Base-by-base conservation (phyloP, 768 basidiomycete genomes). In the Naematelia aurantialba region DNA sequence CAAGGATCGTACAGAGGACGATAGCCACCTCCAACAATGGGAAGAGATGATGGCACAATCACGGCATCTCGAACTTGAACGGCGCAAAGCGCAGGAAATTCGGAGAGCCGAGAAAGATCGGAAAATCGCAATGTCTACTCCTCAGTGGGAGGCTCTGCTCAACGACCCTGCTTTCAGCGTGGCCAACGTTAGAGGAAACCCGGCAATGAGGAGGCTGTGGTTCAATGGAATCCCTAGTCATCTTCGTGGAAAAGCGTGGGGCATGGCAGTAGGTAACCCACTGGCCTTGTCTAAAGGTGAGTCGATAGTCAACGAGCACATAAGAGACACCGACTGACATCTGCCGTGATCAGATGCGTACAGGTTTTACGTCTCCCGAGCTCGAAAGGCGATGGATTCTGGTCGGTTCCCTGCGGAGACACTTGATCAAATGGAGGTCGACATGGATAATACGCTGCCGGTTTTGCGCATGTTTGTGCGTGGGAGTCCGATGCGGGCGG, bases 191-290 rank as follows among this genome's bases (percentile, higher is more conserved):
- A 63, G 58, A 27, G 47, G 27, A 17, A 64, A 75, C 61, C 39
- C 55, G 44, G 58, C 29, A 17, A 52, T 75, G 42, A 61, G 74
- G 56, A 58, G 59, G 21, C 50, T 75, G 57, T 76, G 75, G 75
- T 72, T 75, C 42, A 61, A 72, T 19, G 75, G 75, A 19, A 56
- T 72, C 3, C 75, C 75, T 1, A 60, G 62, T 31, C 70, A 75
- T 70, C 51, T 76, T 45, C 61, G 75, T 45, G 75, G 75, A 1
- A 72, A 63, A 50, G 72, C 73, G 14, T 76, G 75, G 75, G 55
- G 52, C 44, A 44, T 67, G 45, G 68, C 67, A 24, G 73, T 76
- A 30, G 75, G 75, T 5, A 76, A 76, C 52, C 68, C 64, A 12
- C 57, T 76, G 46, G 72, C 75, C 0, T 44, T 75, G 39, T 70